Conservation (phyloP, 108 stramenopile species). For the Fistulifera pelliculosa region DNA sequence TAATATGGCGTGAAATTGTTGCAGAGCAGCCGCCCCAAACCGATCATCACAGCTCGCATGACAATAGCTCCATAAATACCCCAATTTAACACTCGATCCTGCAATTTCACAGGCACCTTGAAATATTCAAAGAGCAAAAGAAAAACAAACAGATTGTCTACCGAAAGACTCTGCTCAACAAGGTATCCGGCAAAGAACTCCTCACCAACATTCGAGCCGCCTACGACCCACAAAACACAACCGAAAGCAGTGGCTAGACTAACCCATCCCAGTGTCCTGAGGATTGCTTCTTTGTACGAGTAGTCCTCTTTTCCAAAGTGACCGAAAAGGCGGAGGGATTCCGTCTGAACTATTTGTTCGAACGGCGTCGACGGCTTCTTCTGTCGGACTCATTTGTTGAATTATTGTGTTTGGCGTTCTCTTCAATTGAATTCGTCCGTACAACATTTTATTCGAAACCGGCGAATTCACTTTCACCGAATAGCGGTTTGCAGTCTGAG, state of each 20-base stretch:
- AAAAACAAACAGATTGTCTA: slow-evolving; percentile 92
- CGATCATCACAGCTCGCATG: slow-evolving; percentile 93
- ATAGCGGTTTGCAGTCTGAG: too few species aligned
- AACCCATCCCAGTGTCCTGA: slow-evolving; percentile 63
- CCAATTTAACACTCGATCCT: slow-evolving; percentile 77
- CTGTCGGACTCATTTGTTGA: too few species aligned
- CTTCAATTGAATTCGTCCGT: too few species aligned
- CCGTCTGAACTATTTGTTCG: too few species aligned
- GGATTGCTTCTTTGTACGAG: slow-evolving; percentile 53
- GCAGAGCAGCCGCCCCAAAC: slow-evolving; percentile 81
- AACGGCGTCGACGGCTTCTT: too few species aligned
- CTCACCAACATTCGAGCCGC: slow-evolving; percentile 30
- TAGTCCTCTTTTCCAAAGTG: slow-evolving; percentile 5
- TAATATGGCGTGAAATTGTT: slow-evolving; percentile 75
- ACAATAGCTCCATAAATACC: slow-evolving; percentile 83
- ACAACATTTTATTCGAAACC: too few species aligned
- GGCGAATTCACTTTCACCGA: too few species aligned
- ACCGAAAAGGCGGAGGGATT: too few species aligned
- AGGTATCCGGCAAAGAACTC: slow-evolving; percentile 88
- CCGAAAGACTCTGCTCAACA: slow-evolving; percentile 75
- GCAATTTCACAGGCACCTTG: slow-evolving; percentile 51
- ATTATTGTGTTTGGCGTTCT: too few species aligned
- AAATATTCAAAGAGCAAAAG: slow-evolving; percentile 86
- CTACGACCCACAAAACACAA: slow-evolving; percentile 19
- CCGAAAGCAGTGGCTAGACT: slow-evolving; percentile 59